Evolutionary conservation across 306 rosid species (phyloP), one percentile per base, ranked within the genome.

Genomic region (Morella rubra): DNA sequence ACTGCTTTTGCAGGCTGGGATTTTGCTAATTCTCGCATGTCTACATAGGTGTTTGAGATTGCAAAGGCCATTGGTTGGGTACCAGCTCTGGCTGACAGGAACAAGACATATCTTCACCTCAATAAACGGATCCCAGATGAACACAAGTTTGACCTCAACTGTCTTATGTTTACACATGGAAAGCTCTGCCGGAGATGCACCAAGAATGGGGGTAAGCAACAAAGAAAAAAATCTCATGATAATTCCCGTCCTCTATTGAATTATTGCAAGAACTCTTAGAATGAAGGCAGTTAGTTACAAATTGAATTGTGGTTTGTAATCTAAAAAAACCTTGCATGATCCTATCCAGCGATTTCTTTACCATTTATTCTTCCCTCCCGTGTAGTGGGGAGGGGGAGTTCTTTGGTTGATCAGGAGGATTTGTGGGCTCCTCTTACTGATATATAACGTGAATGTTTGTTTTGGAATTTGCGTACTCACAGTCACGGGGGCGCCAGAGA

Each of bases 101-200:
- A 88, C 24, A 92, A 88, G 83, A 81, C 97, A 0, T 95, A 90
- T 85, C 90, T 89, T 79, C 98, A 92, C 84, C 96, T 92, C 72
- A 95, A 95, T 83, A 84, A 81, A 76, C 83, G 91, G 84, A 89
- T 95, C 73, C 97, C 97, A 3, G 69, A 92, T 56, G 92, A 89
- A 53, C 96, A 90, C 27, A 95, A 88, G 72, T 95, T 95, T 84
- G 97, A 95, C 84, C 84, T 95, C 53, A 95, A 95, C 82, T 92
- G 97, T 82, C 97, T 90, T 76, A 53, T 95, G 75, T 92, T 18
- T 71, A 90, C 96, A n/a, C 98, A 95, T 10, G 98, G 98, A 53
- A 92, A 92, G 80, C 83, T 89, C 70, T 92, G 97, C 83, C 75
- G 81, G 49, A 80, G 80, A 84, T 95, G 97, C 79, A 85, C 82